Evolutionary conservation across 805 yeast genomes (phyloP), one percentile per base, ranked within the genome.

Genomic region (Zygotorulaspora florentina): DNA sequence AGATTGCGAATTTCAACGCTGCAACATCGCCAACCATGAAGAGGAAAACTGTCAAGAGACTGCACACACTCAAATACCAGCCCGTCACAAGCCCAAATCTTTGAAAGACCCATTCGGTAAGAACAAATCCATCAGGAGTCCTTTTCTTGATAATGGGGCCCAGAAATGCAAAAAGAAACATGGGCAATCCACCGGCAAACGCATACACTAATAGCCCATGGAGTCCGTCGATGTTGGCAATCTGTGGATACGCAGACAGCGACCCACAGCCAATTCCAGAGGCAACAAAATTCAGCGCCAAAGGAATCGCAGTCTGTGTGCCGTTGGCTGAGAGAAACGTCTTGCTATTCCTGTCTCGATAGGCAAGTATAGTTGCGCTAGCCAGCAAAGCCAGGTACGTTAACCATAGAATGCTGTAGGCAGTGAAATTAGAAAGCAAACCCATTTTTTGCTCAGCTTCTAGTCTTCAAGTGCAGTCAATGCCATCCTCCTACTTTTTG

Each of bases 201-300:
- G 89, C 80, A 61, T 90, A 90, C 8, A 87, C 95, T 45, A 90
- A 61, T 39, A 90, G 71, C 2, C 96, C 96, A 56, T 89, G 96
- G 36, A 90, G 71, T 29, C 97, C 97, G 0, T 91, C 79, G 44
- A 81, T 70, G 51, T 88, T 88, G 2, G 91, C 96, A 52, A 90
- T 85, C 65, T 88, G 84, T 2, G 96, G 81, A 57, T 87, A 90
- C 0, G 96, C 85, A 9, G 93, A 78, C 30, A 90, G 69, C 43
- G 88, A 79, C 65, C 96, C 96, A 67, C 87, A 85, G 42, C 96
- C 96, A 83, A 87, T 73, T 77, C 95, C 95, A 54, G 95, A 82
- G 41, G 97, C 97, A 44, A 90, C 80, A 62, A 90, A 90, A 64
- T 90, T 90, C 49, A 90, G 72, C 1, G 96, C 85, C 55, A 90